A percentile compares a stretch with the other conserved stretches of the same genome.
Conservation (phyloP, 441 rosid species). For the Gossypium schwendimanii region DNA sequence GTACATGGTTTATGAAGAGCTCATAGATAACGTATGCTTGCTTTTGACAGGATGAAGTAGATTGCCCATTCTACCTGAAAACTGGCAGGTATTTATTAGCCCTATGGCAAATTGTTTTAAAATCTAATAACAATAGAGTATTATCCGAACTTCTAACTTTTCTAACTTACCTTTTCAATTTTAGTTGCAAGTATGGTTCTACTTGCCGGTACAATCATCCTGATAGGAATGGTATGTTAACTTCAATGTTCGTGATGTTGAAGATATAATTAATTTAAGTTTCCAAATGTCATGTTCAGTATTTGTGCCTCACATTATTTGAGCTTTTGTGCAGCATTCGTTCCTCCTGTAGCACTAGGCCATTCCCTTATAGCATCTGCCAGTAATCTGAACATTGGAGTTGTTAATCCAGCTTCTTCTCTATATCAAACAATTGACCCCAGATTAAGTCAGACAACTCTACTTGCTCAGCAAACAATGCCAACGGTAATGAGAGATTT, state of each 20-base stretch:
- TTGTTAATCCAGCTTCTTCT: conserved; percentile 51
- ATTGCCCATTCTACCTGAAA: conserved; percentile 90
- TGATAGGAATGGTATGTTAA: conserved; percentile 65
- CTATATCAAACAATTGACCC: conserved; percentile 56
- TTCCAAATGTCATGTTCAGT: neutral
- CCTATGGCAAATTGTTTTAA: conserved; percentile 3
- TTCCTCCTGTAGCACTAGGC: conserved; percentile 50
- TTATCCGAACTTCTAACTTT: neutral
- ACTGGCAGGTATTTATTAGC: conserved; percentile 67
- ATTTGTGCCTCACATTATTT: neutral
- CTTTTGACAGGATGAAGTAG: conserved; percentile 65
- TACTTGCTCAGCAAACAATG: conserved; percentile 16
- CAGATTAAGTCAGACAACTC: conserved; percentile 35
- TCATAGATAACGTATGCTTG: conserved; percentile 12
- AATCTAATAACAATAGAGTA: neutral
- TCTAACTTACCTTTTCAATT: conserved; percentile 18
- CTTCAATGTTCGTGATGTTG: neutral
- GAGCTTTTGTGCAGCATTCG: conserved; percentile 47
- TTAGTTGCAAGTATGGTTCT: conserved; percentile 91
- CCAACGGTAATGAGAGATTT: conserved; percentile 16
- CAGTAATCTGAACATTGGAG: conserved; percentile 44
- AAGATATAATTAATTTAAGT: conserved; percentile 6
- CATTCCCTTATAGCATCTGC: conserved; percentile 43
- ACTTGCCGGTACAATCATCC: conserved; percentile 96
- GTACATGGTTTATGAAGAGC: neutral